phyloP scores from a whole-genome alignment of 176 grass and related monocot species.

The Oryza australiensis region DNA sequence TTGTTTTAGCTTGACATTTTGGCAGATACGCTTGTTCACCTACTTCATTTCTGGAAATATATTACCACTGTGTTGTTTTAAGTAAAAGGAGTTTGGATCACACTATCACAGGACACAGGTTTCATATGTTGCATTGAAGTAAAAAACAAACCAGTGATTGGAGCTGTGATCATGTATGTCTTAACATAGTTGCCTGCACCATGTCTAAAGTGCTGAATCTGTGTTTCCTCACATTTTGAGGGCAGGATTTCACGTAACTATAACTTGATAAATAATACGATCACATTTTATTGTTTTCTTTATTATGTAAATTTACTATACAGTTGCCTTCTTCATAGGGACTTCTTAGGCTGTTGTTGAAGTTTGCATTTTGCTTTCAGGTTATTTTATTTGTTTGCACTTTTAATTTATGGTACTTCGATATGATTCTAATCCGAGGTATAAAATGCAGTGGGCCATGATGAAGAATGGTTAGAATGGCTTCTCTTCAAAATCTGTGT shows the following conservation, averaged over 20 bases:
- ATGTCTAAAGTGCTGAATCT: background rate
- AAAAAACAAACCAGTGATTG: background rate
- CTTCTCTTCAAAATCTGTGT: constrained; percentile 85
- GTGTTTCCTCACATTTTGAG: background rate
- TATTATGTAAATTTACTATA: constrained; percentile 2
- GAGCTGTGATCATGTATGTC: constrained; percentile 1
- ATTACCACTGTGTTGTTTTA: background rate
- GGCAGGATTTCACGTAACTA: background rate
- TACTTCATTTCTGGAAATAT: background rate
- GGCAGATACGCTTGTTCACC: background rate
- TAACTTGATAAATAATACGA: background rate
- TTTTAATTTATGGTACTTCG: background rate
- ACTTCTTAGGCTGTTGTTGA: background rate
- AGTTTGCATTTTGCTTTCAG: background rate
- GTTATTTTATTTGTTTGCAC: background rate
- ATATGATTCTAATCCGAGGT: constrained; percentile 20
- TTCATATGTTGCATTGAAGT: background rate
- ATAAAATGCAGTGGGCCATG: constrained; percentile 62
- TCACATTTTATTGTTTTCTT: background rate
- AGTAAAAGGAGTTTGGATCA: background rate
- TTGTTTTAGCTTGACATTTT: background rate
- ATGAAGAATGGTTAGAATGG: constrained; percentile 94
- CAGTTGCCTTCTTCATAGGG: background rate
- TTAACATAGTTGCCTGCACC: background rate
- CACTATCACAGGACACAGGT: background rate